A percentile compares a stretch with the other conserved stretches of the same genome.
Evolutionary conservation across 169 alveolate genomes (phyloP).

Genomic region (Plasmodium vivax): DNA sequence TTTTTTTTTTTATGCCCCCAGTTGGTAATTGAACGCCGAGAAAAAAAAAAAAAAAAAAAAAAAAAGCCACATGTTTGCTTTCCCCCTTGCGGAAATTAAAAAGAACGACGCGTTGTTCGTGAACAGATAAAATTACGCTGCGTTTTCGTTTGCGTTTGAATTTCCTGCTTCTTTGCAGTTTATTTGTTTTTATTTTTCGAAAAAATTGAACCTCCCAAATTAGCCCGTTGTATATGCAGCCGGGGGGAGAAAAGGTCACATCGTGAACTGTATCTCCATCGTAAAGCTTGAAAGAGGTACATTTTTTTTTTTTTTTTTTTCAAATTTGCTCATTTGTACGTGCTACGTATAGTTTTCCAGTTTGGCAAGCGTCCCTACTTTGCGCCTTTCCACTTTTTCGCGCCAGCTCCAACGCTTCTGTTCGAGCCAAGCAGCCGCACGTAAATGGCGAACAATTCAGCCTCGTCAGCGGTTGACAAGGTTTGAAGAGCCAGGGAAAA

Average conservation of each 20-base stretch:
- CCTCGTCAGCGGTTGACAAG: neutral
- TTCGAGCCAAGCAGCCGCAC: neutral
- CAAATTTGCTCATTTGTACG: neutral
- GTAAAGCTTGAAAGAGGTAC: neutral
- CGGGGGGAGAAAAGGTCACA: neutral
- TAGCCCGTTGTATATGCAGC: neutral
- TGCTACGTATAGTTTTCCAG: neutral
- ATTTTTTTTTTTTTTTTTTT: neutral
- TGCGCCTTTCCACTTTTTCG: neutral
- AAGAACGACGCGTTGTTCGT: neutral
- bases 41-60: neutral
- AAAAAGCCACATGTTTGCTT: neutral
- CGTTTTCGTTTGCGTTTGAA: neutral
- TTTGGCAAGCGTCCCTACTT: neutral
- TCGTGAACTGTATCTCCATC: neutral
- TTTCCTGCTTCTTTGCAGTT: neutral
- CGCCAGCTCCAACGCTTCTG: neutral
- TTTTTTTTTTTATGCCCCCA: neutral
- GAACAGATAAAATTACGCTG: neutral
- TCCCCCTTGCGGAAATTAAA: neutral
- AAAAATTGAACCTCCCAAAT: neutral
- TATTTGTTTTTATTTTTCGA: neutral
- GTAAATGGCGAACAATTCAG: neutral
- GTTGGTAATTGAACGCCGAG: neutral
- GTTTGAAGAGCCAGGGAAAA: neutral